Evolutionary conservation across 2,329 filamentous ascomycete species (phyloP).

Genomic region (Thielaviopsis euricoi): DNA sequence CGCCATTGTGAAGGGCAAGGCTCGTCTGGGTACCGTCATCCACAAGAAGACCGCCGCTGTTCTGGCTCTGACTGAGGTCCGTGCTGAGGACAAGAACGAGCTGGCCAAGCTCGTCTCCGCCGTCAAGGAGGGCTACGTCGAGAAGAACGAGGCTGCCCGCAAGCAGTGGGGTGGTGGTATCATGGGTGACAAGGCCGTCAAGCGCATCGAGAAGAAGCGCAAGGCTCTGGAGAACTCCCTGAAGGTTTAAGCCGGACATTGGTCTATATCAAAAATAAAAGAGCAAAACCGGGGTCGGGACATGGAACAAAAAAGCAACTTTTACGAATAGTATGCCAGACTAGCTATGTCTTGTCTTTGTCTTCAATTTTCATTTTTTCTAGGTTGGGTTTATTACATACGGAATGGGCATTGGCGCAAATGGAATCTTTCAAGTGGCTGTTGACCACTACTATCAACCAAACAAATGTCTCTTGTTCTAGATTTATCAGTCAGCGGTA

Average conservation of each 20-base stretch:
- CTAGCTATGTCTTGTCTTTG: slow-evolving; percentile 9
- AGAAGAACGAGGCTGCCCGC: slow-evolving; percentile 83
- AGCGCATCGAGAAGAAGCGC: slow-evolving; percentile 64
- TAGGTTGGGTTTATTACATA: slow-evolving; percentile 2
- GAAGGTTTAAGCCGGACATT: slow-evolving; percentile 62
- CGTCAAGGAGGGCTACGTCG: slow-evolving; percentile 95
- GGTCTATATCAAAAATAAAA: slow-evolving; percentile 4
- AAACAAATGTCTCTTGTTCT: neutral
- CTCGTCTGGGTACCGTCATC: slow-evolving; percentile 92
- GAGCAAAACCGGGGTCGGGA: slow-evolving; percentile 10
- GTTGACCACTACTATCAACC: neutral
- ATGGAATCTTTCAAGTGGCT: slow-evolving; percentile 7
- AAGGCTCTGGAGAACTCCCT: slow-evolving; percentile 89
- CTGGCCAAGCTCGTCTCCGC: slow-evolving; percentile 90
- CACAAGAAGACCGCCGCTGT: slow-evolving; percentile 99
- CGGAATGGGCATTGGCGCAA: slow-evolving; percentile 11
- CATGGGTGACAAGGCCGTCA: slow-evolving; percentile 90
- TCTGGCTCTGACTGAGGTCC: slow-evolving; percentile 88
- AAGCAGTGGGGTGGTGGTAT: slow-evolving; percentile 99
- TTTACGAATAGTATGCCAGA: slow-evolving; percentile 7
- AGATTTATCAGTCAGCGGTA: neutral
- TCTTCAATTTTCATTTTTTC: slow-evolving; percentile 4
- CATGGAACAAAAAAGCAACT: slow-evolving; percentile 8
- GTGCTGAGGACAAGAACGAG: slow-evolving; percentile 95
- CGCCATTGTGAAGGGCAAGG: slow-evolving; percentile 99